Percentiles rank a stretch among this genome's conserved stretches.
Conservation (phyloP, 192 early-diverging fungal genomes). For the Umbelopsis vinacea region DNA sequence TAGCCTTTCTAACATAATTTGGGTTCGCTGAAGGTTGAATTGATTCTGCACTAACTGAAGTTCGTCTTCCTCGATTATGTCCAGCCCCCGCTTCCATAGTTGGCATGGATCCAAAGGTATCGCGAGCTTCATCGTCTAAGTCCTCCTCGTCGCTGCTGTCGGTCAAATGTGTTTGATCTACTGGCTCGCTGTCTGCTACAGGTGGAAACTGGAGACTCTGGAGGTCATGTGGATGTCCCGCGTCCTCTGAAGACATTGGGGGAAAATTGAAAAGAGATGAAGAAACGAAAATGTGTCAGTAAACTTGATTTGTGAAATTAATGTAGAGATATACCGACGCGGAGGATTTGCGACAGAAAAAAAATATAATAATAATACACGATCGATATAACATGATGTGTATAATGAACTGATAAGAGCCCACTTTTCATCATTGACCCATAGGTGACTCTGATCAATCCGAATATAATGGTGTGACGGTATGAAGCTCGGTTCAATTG, state of each 20-base stretch:
- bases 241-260: constrained; percentile 9
- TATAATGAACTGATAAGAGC: not conserved
- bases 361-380: not conserved
- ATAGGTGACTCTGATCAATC: not conserved
- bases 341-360: constrained; percentile 13
- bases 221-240: constrained; percentile 13
- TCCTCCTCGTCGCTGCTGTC: constrained; percentile 44
- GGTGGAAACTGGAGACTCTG: constrained; percentile 9
- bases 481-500: too few relatives aligned
- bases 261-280: not conserved
- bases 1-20: constrained; percentile 81
- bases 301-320: not conserved
- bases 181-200: not conserved
- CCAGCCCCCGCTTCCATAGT: constrained; percentile 47
- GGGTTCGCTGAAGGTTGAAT: constrained; percentile 89
- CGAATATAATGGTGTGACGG: too few relatives aligned
- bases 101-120: constrained; percentile 54
- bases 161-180: constrained; percentile 12
- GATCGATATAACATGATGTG: not conserved
- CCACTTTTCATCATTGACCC: not conserved
- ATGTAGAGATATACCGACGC: constrained; percentile 13
- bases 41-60: constrained; percentile 95
- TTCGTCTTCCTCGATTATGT: constrained; percentile 88
- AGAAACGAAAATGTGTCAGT: not conserved
- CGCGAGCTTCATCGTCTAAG: constrained; percentile 67